Conservation (phyloP, 192 early-diverging fungal species). For the Podila epicladia region DNA sequence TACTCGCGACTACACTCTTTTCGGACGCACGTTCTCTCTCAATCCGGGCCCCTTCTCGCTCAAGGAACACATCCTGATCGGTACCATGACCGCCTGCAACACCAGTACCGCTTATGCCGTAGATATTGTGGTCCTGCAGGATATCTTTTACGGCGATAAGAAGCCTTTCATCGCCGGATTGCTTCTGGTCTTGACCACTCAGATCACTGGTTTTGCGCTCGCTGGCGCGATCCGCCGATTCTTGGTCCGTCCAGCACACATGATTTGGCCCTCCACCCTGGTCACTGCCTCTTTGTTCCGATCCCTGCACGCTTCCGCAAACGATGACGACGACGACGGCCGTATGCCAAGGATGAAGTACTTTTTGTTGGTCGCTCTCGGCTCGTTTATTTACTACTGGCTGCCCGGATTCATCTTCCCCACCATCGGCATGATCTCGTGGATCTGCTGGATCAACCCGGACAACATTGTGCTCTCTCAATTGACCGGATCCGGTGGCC, state of each 20-base stretch:
- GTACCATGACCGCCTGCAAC: slow-evolving; percentile 56
- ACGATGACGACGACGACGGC: slow-evolving; percentile 4
- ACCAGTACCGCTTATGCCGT: slow-evolving; percentile 57
- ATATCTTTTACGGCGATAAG: slow-evolving; percentile 57
- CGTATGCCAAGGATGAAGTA: slow-evolving; percentile 58
- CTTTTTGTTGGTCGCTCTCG: slow-evolving; percentile 60
- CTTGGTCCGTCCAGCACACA: slow-evolving; percentile 80
- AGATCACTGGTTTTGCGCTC: slow-evolving; percentile 64
- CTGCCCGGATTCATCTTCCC: slow-evolving; percentile 62
- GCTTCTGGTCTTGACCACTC: slow-evolving; percentile 60
- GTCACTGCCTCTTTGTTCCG: slow-evolving; percentile 79
- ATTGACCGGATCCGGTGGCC: slow-evolving; percentile 52
- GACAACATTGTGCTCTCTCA: slow-evolving; percentile 48
- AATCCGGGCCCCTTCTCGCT: slow-evolving; percentile 68
- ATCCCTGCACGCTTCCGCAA: slow-evolving; percentile 64
- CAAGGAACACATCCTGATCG: slow-evolving; percentile 68
- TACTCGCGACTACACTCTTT: slow-evolving; percentile 45
- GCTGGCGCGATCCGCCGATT: slow-evolving; percentile 79
- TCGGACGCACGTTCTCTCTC: slow-evolving; percentile 47
- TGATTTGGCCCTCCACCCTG: slow-evolving; percentile 85
- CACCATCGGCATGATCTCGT: slow-evolving; percentile 52
- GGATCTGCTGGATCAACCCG: slow-evolving; percentile 59
- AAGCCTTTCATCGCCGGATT: slow-evolving; percentile 58
- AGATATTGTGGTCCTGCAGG: slow-evolving; percentile 58
- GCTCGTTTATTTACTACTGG: slow-evolving; percentile 62